A percentile compares a stretch with the other conserved stretches of the same genome.
These are phyloP conservation scores for Pseudogymnoascus sp. DNA, from an alignment of 2,329 filamentous ascomycete species.

Conservation along the genomic window DNA sequence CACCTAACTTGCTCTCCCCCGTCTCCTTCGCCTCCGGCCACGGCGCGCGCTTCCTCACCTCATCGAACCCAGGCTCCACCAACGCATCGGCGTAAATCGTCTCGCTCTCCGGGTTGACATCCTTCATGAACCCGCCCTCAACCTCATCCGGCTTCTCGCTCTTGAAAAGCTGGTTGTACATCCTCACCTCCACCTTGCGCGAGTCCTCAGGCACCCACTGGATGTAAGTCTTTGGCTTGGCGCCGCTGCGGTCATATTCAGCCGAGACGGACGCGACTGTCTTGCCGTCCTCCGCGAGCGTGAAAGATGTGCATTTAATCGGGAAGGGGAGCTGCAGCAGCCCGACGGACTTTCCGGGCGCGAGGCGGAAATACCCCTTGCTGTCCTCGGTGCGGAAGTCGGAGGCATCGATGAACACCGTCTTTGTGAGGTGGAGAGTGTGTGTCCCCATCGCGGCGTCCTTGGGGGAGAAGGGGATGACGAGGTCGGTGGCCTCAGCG, in stretches of 20 bases:
- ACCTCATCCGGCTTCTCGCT: conserved; percentile 71
- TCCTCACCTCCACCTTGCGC: conserved; percentile 62
- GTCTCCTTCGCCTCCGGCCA: conserved; percentile 64
- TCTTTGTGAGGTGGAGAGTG: conserved; percentile 58
- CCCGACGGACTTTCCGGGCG: conserved; percentile 66
- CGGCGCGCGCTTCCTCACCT: conserved; percentile 63
- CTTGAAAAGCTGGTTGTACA: conserved; percentile 80
- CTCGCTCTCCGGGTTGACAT: conserved; percentile 79
- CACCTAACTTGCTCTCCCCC: conserved; percentile 56
- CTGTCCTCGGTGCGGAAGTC: conserved; percentile 69
- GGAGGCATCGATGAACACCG: conserved; percentile 73
- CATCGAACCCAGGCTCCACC: conserved; percentile 75
- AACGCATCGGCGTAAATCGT: conserved; percentile 68
- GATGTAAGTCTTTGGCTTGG: conserved; percentile 73
- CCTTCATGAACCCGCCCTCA: conserved; percentile 71
- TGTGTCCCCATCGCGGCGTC: conserved; percentile 58
- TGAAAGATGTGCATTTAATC: conserved; percentile 61
- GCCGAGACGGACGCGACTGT: conserved; percentile 56
- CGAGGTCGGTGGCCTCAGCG: conserved; percentile 55
- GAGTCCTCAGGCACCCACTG: conserved; percentile 78
- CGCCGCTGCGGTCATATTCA: conserved; percentile 60
- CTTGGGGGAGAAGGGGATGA: conserved; percentile 76
- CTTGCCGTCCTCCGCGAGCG: conserved; percentile 53
- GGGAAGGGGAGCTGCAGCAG: conserved; percentile 63
- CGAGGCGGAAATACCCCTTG: conserved; percentile 69